Conservation (phyloP, 2,329 filamentous ascomycete species). For the Xylariaceae sp. region DNA sequence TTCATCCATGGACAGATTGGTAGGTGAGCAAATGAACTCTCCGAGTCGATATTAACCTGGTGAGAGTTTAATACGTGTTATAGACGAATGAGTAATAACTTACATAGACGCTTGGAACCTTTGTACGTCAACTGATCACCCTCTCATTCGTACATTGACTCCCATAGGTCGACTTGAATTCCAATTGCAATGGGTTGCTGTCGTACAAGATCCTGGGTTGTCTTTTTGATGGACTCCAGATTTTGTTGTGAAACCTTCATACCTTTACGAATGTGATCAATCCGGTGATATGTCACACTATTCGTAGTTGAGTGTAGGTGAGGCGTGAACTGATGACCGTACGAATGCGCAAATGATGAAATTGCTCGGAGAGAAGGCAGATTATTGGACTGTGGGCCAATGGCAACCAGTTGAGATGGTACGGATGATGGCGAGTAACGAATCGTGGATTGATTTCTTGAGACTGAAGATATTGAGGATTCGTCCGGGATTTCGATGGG, state of each 20-base stretch:
- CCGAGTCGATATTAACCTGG: neutral
- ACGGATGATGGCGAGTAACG: neutral
- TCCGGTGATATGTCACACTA: neutral
- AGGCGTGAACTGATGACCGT: neutral
- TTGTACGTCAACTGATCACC: neutral
- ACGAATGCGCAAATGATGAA: neutral
- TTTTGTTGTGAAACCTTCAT: neutral
- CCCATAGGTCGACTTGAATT: neutral
- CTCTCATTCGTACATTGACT: neutral
- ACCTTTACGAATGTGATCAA: neutral
- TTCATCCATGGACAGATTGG: neutral
- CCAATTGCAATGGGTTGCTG: neutral
- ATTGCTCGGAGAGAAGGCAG: neutral
- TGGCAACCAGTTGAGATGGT: neutral
- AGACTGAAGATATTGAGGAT: neutral
- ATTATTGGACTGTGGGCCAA: neutral
- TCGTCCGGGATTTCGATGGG: neutral
- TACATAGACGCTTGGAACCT: neutral
- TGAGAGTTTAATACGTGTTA: neutral
- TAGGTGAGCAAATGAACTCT: neutral
- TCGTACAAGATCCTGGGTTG: neutral
- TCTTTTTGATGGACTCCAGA: neutral
- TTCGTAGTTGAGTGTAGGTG: neutral
- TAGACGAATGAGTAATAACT: neutral
- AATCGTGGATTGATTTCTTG: no score